Percentiles rank a stretch among this genome's conserved stretches.
phyloP scores from a whole-genome alignment of 1,284 basidiomycete genomes.

The Puccinia hordei region DNA sequence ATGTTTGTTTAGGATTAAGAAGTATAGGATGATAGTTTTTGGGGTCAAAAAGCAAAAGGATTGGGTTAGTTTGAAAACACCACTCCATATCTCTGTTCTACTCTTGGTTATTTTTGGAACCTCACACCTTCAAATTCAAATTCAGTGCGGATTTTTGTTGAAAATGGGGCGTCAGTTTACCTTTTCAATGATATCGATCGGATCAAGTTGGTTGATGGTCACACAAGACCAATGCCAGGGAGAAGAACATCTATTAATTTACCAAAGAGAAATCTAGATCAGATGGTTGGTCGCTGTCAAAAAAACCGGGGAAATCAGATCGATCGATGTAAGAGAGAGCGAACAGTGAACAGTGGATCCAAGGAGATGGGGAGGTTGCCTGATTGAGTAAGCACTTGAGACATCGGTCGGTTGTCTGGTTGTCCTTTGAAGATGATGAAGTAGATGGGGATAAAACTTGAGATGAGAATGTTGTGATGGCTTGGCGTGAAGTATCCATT shows the following conservation, averaged over 20 bases:
- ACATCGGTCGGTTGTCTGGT: background rate
- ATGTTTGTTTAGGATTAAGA: background rate
- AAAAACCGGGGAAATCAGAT: background rate
- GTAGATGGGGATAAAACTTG: too few species aligned
- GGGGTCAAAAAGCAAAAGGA: slow-evolving; percentile 14
- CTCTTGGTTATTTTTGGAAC: background rate
- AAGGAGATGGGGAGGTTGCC: background rate
- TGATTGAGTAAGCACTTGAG: slow-evolving; percentile 7
- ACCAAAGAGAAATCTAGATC: background rate
- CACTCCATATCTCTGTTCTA: background rate
- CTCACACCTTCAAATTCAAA: background rate
- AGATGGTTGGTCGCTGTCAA: background rate
- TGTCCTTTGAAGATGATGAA: background rate
- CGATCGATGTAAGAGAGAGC: background rate
- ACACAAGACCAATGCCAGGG: slow-evolving; percentile 47
- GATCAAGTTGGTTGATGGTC: slow-evolving; percentile 33
- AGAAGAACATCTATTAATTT: slow-evolving; percentile 19
- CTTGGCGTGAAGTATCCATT: too few species aligned
- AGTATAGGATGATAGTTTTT: background rate
- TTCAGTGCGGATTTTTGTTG: background rate
- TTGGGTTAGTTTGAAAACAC: slow-evolving; percentile 11
- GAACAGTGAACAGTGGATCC: slow-evolving; percentile 23
- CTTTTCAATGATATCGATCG: slow-evolving; percentile 41
- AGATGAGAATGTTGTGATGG: too few species aligned
- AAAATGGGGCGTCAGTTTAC: background rate